Conservation (phyloP, 495 filamentous ascomycete species). For the Astrocystis sublimbata region DNA sequence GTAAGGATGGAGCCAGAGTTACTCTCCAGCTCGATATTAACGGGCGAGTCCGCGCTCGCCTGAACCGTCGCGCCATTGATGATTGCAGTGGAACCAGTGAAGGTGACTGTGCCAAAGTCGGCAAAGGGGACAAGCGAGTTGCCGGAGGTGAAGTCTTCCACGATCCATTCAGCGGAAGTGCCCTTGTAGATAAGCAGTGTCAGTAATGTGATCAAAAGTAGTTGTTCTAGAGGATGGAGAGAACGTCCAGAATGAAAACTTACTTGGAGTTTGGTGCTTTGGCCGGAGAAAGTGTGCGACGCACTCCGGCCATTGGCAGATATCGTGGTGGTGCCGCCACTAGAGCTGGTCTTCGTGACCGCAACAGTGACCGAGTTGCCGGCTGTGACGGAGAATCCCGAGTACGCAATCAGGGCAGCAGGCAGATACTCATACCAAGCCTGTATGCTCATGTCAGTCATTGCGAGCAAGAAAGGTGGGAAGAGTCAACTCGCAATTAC, state of each 20-base stretch:
- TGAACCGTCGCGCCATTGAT: not conserved
- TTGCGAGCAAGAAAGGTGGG: not conserved
- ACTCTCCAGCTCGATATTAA: not conserved
- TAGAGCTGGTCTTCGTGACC: conserved; percentile 10
- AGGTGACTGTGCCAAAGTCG: conserved; percentile 54
- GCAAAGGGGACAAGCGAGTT: conserved; percentile 52
- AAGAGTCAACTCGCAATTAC: not conserved
- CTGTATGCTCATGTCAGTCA: not conserved
- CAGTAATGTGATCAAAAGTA: not conserved
- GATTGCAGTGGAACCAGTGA: conserved; percentile 38
- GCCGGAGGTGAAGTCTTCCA: conserved; percentile 60
- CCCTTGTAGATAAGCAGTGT: not conserved
- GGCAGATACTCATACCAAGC: conserved; percentile 14
- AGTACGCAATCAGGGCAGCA: conserved; percentile 8
- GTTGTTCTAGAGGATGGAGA: not conserved
- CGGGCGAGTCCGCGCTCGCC: not conserved
- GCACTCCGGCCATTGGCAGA: conserved; percentile 7
- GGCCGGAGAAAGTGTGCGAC: conserved; percentile 12
- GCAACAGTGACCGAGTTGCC: conserved; percentile 11
- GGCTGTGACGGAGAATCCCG: conserved; percentile 5
- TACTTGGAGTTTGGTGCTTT: conserved; percentile 7
- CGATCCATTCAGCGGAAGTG: conserved; percentile 60
- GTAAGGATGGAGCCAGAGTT: not conserved
- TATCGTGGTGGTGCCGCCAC: conserved; percentile 6
- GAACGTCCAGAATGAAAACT: not conserved